Conservation (phyloP, 768 basidiomycete genomes). For the Boletus vinaceobasis region DNA sequence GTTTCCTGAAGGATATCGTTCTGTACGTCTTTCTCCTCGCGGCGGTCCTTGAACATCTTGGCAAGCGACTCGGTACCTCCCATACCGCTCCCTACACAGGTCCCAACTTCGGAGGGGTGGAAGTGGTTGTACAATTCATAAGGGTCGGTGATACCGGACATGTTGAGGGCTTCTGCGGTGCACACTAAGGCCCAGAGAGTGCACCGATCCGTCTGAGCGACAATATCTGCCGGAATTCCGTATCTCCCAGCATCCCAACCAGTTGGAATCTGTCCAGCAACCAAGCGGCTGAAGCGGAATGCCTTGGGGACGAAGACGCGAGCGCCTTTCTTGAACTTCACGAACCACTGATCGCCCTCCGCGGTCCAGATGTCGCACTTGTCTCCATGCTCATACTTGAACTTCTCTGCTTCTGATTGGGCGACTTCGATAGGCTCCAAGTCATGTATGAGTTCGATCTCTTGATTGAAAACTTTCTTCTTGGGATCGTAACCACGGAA, state of each 20-base stretch:
- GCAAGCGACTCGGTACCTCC: constrained; percentile 88
- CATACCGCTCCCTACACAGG: constrained; percentile 95
- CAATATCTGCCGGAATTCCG: constrained; percentile 94
- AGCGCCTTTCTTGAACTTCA: constrained; percentile 98
- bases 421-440: constrained; percentile 94
- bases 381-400: constrained; percentile 95
- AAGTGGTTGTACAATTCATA: constrained; percentile 97
- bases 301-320: constrained; percentile 92
- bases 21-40: constrained; percentile 97
- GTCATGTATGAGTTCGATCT: constrained; percentile 94
- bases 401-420: constrained; percentile 86
- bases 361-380: constrained; percentile 95
- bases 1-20: constrained; percentile 99
- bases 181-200: constrained; percentile 94
- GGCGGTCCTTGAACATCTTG: constrained; percentile 98
- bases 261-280: constrained; percentile 94
- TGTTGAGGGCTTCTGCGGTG: constrained; percentile 93
- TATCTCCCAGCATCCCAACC: constrained; percentile 97
- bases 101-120: constrained; percentile 95
- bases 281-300: constrained; percentile 89
- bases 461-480: constrained; percentile 96
- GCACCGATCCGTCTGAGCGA: constrained; percentile 89
- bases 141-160: constrained; percentile 96
- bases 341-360: constrained; percentile 93
- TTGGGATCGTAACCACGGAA: constrained; percentile 98